These are phyloP conservation scores for Phytophthora ohioensis DNA, from an alignment of 352 stramenopile species.

Conservation along the genomic window DNA sequence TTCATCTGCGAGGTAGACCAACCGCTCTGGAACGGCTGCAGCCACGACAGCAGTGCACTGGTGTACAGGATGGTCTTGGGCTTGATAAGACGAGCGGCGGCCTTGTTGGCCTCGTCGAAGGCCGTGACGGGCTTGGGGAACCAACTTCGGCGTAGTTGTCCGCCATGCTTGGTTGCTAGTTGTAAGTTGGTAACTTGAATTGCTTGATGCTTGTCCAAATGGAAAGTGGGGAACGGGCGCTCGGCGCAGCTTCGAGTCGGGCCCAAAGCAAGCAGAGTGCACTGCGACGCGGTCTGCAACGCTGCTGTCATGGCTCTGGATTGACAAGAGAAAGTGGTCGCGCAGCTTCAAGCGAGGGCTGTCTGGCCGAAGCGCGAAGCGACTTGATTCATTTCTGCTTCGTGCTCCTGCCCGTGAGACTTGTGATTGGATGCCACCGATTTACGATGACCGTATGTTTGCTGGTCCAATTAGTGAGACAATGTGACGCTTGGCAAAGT, in stretches of 20 bases:
- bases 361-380: too few relatives aligned
- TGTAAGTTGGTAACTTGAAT: conserved; percentile 11
- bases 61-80: conserved; percentile 37
- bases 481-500: too few relatives aligned
- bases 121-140: conserved; percentile 21
- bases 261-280: too few relatives aligned
- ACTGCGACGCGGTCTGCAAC: not conserved
- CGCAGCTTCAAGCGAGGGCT: too few relatives aligned
- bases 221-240: not conserved
- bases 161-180: not conserved
- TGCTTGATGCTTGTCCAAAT: not conserved
- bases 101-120: conserved; percentile 41
- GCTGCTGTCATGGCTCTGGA: not conserved
- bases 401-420: too few relatives aligned
- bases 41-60: conserved; percentile 29
- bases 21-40: conserved; percentile 41
- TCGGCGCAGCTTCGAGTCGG: not conserved
- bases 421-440: too few relatives aligned
- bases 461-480: too few relatives aligned
- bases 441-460: too few relatives aligned
- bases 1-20: conserved; percentile 43
- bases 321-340: not conserved
- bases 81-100: conserved; percentile 36
- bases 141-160: not conserved
- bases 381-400: conserved; percentile 2